Percentiles rank a stretch among this genome's conserved stretches.
phyloP scores from a whole-genome alignment of 2,329 filamentous ascomycete species.

The Nemania sp. region DNA sequence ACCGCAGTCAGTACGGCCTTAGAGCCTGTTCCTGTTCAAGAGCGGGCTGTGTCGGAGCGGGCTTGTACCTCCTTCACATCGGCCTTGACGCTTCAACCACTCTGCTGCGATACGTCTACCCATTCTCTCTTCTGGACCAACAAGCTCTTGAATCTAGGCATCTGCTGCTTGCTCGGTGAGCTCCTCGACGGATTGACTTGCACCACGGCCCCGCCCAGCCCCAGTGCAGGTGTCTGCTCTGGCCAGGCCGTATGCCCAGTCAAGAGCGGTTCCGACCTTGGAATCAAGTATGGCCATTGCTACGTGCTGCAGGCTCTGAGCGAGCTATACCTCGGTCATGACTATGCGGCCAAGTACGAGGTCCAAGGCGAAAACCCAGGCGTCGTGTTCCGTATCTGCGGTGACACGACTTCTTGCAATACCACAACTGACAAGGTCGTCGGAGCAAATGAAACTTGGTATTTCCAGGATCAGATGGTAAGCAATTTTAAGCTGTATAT shows the following conservation, averaged over 20 bases:
- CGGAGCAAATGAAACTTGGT: slow-evolving; percentile 15
- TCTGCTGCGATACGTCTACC: slow-evolving; percentile 12
- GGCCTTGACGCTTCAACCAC: slow-evolving; percentile 7
- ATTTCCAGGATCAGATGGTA: slow-evolving; percentile 24
- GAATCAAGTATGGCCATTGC: slow-evolving; percentile 23
- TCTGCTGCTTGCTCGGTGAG: slow-evolving; percentile 16
- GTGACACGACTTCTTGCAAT: slow-evolving; percentile 7
- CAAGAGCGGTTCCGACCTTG: slow-evolving; percentile 13
- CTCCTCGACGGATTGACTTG: slow-evolving; percentile 18
- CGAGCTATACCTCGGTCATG: slow-evolving; percentile 20
- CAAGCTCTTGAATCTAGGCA: slow-evolving; percentile 14
- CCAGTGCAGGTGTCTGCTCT: slow-evolving; percentile 11
- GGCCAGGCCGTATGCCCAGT: slow-evolving; percentile 13
- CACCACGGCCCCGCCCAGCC: slow-evolving; percentile 2
- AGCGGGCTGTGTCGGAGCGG: too few relatives aligned
- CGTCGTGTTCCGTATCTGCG: slow-evolving; percentile 23
- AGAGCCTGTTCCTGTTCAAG: slow-evolving; percentile 1
- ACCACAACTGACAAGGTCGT: slow-evolving; percentile 8
- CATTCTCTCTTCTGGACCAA: slow-evolving; percentile 16
- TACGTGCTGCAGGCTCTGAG: slow-evolving; percentile 19
- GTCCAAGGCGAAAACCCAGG: slow-evolving; percentile 22
- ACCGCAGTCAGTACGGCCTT: not conserved
- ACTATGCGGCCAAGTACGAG: slow-evolving; percentile 20
- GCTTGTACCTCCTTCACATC: slow-evolving; percentile 10
- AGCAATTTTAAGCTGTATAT: too few relatives aligned